Conservation (phyloP, 164 flowering plant genomes). For the Vitis vinifera region DNA sequence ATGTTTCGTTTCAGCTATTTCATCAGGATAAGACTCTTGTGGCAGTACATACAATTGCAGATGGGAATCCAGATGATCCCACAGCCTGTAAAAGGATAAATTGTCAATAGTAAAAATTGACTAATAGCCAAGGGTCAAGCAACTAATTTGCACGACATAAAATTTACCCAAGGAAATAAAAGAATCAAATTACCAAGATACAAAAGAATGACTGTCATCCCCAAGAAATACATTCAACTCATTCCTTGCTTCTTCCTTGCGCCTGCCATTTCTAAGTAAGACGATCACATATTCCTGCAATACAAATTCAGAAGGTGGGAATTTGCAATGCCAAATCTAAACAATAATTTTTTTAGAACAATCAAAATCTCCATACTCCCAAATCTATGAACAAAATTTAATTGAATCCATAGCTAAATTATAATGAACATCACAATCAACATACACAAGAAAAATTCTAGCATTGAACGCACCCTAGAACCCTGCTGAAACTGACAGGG, state of each 20-base stretch:
- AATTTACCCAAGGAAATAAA: background rate
- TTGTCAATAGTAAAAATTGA: background rate
- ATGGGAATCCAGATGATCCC: slow-evolving; percentile 82
- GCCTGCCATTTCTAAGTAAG: slow-evolving; percentile 83
- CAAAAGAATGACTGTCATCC: slow-evolving; percentile 78
- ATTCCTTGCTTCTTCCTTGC: slow-evolving; percentile 75
- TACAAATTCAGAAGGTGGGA: slow-evolving; percentile 9
- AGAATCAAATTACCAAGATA: slow-evolving; percentile 59
- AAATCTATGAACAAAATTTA: background rate
- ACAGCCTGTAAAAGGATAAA: slow-evolving; percentile 59
- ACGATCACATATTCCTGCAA: slow-evolving; percentile 94
- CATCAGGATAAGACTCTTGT: slow-evolving; percentile 36
- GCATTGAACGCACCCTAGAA: no score
- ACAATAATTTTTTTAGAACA: background rate
- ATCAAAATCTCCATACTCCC: background rate
- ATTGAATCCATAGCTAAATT: no score
- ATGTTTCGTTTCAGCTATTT: slow-evolving; percentile 31
- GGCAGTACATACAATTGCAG: slow-evolving; percentile 55
- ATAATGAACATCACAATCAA: no score
- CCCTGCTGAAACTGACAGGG: no score
- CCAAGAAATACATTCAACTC: slow-evolving; percentile 93
- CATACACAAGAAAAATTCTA: no score
- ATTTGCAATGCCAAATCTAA: no score
- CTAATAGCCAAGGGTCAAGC: background rate
- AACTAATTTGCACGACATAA: background rate